Evolutionary conservation across 371 early-diverging fungal genomes (phyloP), one percentile per base, ranked within the genome.

Genomic region (Mortierella sp.): DNA sequence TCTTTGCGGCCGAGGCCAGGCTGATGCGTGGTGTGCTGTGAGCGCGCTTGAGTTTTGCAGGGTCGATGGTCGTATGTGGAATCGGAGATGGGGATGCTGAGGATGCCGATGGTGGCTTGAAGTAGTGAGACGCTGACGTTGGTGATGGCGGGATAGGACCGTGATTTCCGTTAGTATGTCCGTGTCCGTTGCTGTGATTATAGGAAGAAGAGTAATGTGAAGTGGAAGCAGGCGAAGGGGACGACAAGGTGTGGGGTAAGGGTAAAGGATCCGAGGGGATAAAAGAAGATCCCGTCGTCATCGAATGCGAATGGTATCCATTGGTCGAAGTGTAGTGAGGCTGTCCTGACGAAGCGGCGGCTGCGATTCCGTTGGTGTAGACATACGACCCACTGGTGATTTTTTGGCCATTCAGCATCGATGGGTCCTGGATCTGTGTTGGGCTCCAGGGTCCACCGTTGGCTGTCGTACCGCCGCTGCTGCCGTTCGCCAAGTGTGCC

Each of bases 1-100:
- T 74, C 82, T 85, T 85, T 56, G 85, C 82, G 32, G 85, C 85
- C 2, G 85, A 76, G 4, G 81, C 81, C 16, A 85, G 70, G 32
- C 46, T 84, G 70, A 85, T 85, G 70, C 81, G 76, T 4, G 85
- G 85, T n/a, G 85, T 77, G 49, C 85, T 85, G 72, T 85, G 85
- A 5, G 85, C 79, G 16, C 85, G 76, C 75, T 85, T 85, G 29
- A 85, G 72, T 29, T 85, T 85, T 35, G 81, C 79, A 46, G 82
- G 77, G 11, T 81, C 79, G 51, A 81, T 79, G 1, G 76, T 79
- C 41, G 85, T 75, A 35, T 85, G 85, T 14, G 75, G n/a, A 24
- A 63, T 4, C 6, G 76, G 21, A 7, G 79, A 78, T 35, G 75
- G 16, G 8, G 75, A 51, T 1, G 79, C 18, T n/a, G 76, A 70